These are phyloP conservation scores for Cryphonectria nitschkei DNA, from an alignment of 2,329 filamentous ascomycete species.

Conservation along the genomic window DNA sequence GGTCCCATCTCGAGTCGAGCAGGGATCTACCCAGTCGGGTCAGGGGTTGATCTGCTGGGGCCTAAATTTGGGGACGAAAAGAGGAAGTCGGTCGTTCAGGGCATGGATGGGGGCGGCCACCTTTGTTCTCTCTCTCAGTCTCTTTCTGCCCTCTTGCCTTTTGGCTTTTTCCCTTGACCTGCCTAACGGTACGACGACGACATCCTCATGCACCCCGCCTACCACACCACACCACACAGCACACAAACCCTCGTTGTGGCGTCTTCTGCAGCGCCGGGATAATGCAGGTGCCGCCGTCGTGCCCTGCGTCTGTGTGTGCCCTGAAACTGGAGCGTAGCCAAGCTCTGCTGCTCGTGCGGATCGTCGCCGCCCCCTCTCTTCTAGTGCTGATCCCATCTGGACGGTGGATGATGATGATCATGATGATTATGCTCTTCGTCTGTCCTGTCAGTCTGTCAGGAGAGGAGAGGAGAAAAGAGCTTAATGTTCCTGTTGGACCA, in stretches of 20 bases:
- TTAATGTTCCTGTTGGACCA: neutral
- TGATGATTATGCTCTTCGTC: neutral
- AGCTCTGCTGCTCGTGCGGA: neutral
- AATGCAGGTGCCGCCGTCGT: neutral
- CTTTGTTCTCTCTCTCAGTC: too few species aligned
- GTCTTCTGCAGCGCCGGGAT: neutral
- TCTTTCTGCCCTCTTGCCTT: too few species aligned
- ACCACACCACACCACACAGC: neutral
- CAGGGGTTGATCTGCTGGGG: neutral
- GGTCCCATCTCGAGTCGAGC: slow-evolving; percentile 4
- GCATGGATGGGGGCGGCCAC: neutral
- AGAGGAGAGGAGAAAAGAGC: neutral
- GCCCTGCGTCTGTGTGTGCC: neutral
- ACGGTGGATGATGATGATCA: neutral
- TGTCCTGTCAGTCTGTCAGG: neutral
- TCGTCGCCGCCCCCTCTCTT: neutral
- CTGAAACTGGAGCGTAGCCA: neutral
- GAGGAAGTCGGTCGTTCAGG: neutral
- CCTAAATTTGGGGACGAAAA: neutral
- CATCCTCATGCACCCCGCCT: too few species aligned
- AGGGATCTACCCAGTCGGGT: slow-evolving; percentile 3
- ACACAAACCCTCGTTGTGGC: neutral
- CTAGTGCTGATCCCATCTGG: neutral
- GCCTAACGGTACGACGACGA: too few species aligned
- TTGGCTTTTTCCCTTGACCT: neutral